Evolutionary conservation across 441 rosid genomes (phyloP), one percentile per base, ranked within the genome.

Genomic region (Eutrema salsugineum): DNA sequence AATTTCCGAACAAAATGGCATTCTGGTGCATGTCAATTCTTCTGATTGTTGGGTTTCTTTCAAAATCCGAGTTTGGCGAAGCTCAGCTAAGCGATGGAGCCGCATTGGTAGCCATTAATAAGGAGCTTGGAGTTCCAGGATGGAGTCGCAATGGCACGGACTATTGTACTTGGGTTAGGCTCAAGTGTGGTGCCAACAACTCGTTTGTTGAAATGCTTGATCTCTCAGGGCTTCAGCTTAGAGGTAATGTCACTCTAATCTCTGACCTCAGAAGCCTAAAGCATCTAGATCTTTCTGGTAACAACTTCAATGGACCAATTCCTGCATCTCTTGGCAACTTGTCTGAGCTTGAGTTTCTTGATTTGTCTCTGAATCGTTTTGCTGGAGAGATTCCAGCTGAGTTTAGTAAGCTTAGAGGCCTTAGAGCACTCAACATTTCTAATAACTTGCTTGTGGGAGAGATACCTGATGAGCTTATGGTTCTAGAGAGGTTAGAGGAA

Each of bases 321-420:
- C 99, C 98, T 71, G 73, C 87, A 12, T 80, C 89, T 78, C 68
- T 94, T 75, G 91, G 96, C 38, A 82, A 84, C 47, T 83, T 94
- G 43, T 84, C 94, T 56, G 76, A 79, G 82, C 97, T 94, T 71
- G 91, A 91, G 70, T 88, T 82, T 80, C 93, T 94, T 60, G 99
- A 94, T 81, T 86, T 94, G 86, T 94, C 99, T 72, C 70, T 74
- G 69, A 94, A 94, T 72, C 89, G 83, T 78, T 94, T 94, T 76
- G 83, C 40, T 28, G 97, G 94, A 4, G 22, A 46, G 6, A 86
- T 94, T 66, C 99, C 97, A 0, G 40, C 38, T 56, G 94, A 94
- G 81, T 75, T 94, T 75, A 84, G 94, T 66, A 77, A 79, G 66
- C 91, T 94, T 53, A 77, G 68, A 59, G 84, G 79, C 64, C 89